Evolutionary conservation across 495 filamentous ascomycete species (phyloP).

Genomic region (Aspergillus avenaceus): DNA sequence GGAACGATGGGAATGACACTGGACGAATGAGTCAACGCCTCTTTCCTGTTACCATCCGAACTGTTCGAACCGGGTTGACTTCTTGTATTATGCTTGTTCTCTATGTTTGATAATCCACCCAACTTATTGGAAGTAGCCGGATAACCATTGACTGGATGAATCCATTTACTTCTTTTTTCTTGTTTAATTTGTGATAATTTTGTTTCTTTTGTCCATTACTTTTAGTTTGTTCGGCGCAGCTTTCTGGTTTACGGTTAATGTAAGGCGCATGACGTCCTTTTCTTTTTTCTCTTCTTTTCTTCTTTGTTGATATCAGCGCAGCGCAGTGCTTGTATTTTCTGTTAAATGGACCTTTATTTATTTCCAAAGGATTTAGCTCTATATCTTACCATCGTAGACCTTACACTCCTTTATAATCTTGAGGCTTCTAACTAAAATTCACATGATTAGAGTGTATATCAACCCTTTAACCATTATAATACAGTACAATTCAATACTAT

Average conservation of each 20-base stretch:
- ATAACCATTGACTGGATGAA: neutral
- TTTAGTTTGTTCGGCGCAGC: conserved; percentile 8
- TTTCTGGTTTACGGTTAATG: too few species aligned
- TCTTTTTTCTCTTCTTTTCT: conserved; percentile 7
- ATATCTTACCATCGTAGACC: too few species aligned
- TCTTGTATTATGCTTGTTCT: conserved; percentile 21
- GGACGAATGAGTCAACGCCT: neutral
- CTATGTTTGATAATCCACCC: conserved; percentile 15
- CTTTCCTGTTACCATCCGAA: neutral
- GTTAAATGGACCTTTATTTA: conserved; percentile 6
- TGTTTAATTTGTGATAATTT: conserved; percentile 4
- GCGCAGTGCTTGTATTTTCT: conserved; percentile 10
- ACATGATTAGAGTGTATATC: too few species aligned
- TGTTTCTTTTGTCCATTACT: neutral
- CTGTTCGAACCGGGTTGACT: conserved; percentile 9
- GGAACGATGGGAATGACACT: neutral
- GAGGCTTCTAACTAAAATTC: too few species aligned
- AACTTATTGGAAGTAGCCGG: neutral
- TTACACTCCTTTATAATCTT: too few species aligned
- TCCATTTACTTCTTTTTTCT: neutral
- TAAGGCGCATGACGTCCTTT: too few species aligned
- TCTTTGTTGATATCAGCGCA: conserved; percentile 23
- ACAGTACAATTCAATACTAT: too few species aligned
- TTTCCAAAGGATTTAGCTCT: conserved; percentile 10
- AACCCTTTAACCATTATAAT: too few species aligned